Evolutionary conservation across 2,329 filamentous ascomycete species (phyloP).

Genomic region (Fusarium sarcochroum): DNA sequence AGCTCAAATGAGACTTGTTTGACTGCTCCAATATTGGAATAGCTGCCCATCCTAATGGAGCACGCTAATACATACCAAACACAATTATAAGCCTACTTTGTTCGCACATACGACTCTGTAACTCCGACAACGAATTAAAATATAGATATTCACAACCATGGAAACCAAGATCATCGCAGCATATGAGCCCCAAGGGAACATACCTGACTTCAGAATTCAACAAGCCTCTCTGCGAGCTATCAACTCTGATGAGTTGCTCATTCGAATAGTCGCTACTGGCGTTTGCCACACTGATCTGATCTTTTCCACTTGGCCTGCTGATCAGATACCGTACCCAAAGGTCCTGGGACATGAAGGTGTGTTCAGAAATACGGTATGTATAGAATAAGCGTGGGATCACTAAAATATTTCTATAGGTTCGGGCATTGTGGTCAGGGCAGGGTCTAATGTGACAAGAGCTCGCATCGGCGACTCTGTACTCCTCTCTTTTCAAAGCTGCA

Average conservation of each 20-base stretch:
- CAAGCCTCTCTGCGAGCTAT: not conserved
- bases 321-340: conserved; percentile 4
- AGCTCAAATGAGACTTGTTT: not conserved
- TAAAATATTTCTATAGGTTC: not conserved
- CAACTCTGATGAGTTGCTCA: not conserved
- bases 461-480: conserved; percentile 1
- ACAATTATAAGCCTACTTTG: not conserved
- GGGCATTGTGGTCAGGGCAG: conserved; percentile 5
- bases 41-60: too few relatives aligned
- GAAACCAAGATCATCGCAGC: conserved; percentile 1
- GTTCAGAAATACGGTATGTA: not conserved
- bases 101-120: not conserved
- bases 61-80: not conserved
- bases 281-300: conserved; percentile 10
- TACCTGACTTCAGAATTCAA: not conserved
- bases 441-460: not conserved
- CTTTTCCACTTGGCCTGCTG: conserved; percentile 1
- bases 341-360: conserved; percentile 4
- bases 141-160: not conserved
- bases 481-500: not conserved
- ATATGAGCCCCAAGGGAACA: not conserved
- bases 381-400: not conserved
- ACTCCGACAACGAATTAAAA: not conserved
- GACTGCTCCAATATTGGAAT: too few relatives aligned
- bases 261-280: conserved; percentile 6